Percentiles rank a stretch among this genome's conserved stretches.
Evolutionary conservation across 768 basidiomycete genomes (phyloP).

Genomic region (Trametes cingulata): DNA sequence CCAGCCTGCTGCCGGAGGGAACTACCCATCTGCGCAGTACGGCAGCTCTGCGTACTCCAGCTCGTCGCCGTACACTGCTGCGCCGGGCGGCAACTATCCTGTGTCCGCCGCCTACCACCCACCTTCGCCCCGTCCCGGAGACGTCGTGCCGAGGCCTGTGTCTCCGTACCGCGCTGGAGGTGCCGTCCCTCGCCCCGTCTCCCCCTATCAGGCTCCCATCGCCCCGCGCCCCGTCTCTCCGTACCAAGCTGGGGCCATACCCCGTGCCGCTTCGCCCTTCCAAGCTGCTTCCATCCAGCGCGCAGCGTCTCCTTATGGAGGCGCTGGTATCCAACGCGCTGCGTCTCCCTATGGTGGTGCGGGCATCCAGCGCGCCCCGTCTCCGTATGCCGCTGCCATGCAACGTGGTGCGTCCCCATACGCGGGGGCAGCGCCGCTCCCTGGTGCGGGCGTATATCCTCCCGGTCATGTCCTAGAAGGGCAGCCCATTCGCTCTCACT

Average conservation of each 20-base stretch:
- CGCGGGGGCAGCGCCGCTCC: conserved; percentile 22
- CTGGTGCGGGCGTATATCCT: conserved; percentile 47
- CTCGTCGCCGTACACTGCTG: conserved; percentile 13
- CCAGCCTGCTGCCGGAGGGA: conserved; percentile 21
- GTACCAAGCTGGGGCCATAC: conserved; percentile 3
- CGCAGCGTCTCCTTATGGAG: conserved; percentile 26
- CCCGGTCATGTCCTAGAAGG: conserved; percentile 44
- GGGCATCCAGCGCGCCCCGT: conserved; percentile 24
- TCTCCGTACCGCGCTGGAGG: conserved; percentile 24
- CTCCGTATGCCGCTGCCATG: conserved; percentile 30
- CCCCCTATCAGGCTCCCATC: conserved; percentile 19
- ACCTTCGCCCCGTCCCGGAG: conserved; percentile 23
- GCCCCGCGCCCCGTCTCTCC: conserved; percentile 20
- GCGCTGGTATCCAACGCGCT: conserved; percentile 20
- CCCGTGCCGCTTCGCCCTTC: conserved; percentile 12
- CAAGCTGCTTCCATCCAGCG: conserved; percentile 4
- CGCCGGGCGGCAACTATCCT: conserved; percentile 21
- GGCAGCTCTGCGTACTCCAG: background rate
- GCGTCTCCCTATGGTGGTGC: conserved; percentile 30
- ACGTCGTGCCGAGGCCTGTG: conserved; percentile 10
- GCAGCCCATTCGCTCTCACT: conserved; percentile 41
- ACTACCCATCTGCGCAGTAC: conserved; percentile 1
- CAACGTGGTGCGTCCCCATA: conserved; percentile 25
- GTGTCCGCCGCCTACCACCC: conserved; percentile 16
- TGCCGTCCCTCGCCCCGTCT: conserved; percentile 21